Conservation (phyloP, 2,329 filamentous ascomycete species). For the Grosmannia penicillata region DNA sequence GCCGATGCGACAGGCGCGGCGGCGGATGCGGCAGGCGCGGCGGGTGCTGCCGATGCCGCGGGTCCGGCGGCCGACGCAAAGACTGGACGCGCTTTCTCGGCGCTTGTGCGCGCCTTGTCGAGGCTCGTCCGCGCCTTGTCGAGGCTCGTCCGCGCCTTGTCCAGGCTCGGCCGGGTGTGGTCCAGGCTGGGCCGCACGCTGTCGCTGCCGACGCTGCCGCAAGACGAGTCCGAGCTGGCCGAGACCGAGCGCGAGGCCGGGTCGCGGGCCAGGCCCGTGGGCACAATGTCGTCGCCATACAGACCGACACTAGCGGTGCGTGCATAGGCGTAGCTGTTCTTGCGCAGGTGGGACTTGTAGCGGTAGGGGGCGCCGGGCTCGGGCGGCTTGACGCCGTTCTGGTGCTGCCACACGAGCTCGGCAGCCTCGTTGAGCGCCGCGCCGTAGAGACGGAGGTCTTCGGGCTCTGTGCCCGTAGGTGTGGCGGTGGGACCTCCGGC, state of each 20-base stretch:
- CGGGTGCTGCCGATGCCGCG: background rate
- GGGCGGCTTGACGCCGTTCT: slow-evolving; percentile 39
- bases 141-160: no score
- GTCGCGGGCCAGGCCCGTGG: slow-evolving; percentile 30
- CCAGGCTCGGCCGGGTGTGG: slow-evolving; percentile 5
- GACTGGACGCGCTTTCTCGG: background rate
- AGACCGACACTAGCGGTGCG: slow-evolving; percentile 43
- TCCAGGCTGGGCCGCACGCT: slow-evolving; percentile 19
- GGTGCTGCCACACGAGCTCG: slow-evolving; percentile 65
- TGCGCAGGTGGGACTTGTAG: slow-evolving; percentile 55
- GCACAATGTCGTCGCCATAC: slow-evolving; percentile 29
- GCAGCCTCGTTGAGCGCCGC: slow-evolving; percentile 65
- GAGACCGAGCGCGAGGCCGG: slow-evolving; percentile 30
- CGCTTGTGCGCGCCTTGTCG: background rate
- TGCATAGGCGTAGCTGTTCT: slow-evolving; percentile 56
- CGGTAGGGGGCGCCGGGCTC: slow-evolving; percentile 49
- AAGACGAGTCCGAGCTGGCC: slow-evolving; percentile 30
- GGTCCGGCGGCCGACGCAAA: no score
- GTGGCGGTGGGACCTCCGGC: slow-evolving; percentile 8
- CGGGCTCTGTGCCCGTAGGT: slow-evolving; percentile 38
- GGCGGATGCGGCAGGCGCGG: background rate
- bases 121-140: background rate
- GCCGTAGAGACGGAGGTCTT: slow-evolving; percentile 48
- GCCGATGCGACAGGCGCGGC: no score
- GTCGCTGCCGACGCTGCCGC: slow-evolving; percentile 10